A percentile compares a stretch with the other conserved stretches of the same genome.
Conservation (phyloP, 208 protist genomes). For the Leishmania amazonensis region DNA sequence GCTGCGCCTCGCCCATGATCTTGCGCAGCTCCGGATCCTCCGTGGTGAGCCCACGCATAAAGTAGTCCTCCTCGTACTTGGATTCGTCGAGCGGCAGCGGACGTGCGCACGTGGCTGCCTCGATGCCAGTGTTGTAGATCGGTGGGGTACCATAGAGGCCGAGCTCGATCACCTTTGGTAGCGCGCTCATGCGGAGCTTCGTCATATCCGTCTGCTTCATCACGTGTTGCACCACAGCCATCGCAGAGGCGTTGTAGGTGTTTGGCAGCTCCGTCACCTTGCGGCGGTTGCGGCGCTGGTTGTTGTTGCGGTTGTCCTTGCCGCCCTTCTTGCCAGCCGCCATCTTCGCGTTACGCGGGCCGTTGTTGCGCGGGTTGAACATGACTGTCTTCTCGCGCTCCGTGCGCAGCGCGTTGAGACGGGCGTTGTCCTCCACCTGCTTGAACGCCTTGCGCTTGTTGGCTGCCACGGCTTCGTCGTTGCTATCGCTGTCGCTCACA, state of each 20-base stretch:
- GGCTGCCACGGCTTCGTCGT: conserved; percentile 32
- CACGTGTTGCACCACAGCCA: conserved; percentile 36
- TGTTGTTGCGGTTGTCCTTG: conserved; percentile 44
- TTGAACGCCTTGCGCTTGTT: conserved; percentile 53
- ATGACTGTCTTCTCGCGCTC: conserved; percentile 40
- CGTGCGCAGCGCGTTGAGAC: conserved; percentile 67
- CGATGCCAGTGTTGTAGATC: conserved; percentile 69
- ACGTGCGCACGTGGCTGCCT: conserved; percentile 41
- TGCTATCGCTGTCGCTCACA: conserved; percentile 26
- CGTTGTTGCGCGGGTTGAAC: conserved; percentile 29
- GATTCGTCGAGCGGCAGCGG: conserved; percentile 53
- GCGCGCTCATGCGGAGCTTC: conserved; percentile 33
- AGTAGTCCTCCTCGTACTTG: conserved; percentile 36
- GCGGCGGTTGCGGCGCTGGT: conserved; percentile 37
- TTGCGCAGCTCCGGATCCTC: conserved; percentile 59
- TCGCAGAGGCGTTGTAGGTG: conserved; percentile 39
- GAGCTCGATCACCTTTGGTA: conserved; percentile 55
- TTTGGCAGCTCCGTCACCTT: conserved; percentile 43
- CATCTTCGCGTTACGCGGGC: conserved; percentile 25
- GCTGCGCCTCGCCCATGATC: conserved; percentile 44
- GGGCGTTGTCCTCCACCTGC: conserved; percentile 69
- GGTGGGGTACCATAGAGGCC: conserved; percentile 54
- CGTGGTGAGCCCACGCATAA: conserved; percentile 41
- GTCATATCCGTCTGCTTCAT: conserved; percentile 52
- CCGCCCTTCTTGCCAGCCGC: conserved; percentile 27